Percentiles rank a stretch among this genome's conserved stretches.
These are phyloP conservation scores for Thoreauomyces humboldtii DNA, from an alignment of 192 early-diverging fungal genomes.

Conservation along the genomic window DNA sequence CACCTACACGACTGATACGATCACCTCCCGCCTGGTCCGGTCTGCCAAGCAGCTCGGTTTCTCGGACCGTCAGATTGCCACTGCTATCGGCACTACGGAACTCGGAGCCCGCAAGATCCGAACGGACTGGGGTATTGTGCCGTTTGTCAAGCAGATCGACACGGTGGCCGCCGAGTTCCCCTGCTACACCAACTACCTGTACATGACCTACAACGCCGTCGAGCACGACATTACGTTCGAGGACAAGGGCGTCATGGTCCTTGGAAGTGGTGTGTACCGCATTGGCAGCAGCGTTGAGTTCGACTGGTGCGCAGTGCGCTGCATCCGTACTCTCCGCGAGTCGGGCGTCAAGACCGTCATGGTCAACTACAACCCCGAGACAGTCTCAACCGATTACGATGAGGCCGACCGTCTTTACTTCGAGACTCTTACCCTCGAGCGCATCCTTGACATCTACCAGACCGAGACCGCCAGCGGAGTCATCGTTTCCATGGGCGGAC, in stretches of 20 bases:
- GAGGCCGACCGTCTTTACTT: conserved; percentile 99
- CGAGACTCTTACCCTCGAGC: conserved; percentile 91
- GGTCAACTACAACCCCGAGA: conserved; percentile 99
- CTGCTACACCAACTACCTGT: conserved; percentile 96
- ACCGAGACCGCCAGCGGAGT: conserved; percentile 78
- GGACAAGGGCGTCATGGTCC: conserved; percentile 94
- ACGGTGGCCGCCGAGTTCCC: conserved; percentile 99
- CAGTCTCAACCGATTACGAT: conserved; percentile 97
- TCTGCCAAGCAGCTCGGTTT: conserved; percentile 94
- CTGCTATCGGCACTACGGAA: conserved; percentile 74
- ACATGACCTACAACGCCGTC: conserved; percentile 94
- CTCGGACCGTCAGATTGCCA: conserved; percentile 88
- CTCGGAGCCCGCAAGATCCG: conserved; percentile 83
- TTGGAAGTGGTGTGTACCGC: conserved; percentile 97
- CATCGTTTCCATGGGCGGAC: conserved; percentile 90
- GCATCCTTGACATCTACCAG: conserved; percentile 95
- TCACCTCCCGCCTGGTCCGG: conserved; percentile 59
- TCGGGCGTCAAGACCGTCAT: conserved; percentile 91
- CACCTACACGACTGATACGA: conserved; percentile 56
- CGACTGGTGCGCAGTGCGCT: conserved; percentile 97
- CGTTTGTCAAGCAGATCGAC: conserved; percentile 98
- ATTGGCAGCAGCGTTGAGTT: conserved; percentile 98
- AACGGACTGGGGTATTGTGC: conserved; percentile 74
- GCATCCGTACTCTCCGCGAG: conserved; percentile 89
- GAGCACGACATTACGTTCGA: conserved; percentile 90